phyloP scores from a whole-genome alignment of 306 rosid species.

The Inga oerstediana region DNA sequence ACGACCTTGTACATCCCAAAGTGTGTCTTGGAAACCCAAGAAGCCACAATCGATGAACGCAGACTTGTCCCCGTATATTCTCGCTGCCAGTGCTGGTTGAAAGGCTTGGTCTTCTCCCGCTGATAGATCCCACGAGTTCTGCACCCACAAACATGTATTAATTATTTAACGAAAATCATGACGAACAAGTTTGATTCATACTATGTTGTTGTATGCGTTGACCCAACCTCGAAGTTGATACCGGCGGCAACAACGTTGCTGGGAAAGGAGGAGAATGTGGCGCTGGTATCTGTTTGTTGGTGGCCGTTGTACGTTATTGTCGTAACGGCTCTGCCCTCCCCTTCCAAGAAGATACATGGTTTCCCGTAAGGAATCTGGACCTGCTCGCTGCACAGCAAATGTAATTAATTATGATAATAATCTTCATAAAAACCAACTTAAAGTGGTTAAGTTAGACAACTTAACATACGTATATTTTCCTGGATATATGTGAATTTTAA shows the following conservation, averaged over 20 bases:
- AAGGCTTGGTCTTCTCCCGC: rapidly evolving
- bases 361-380: constrained; percentile 26
- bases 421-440: too few species aligned
- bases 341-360: constrained; percentile 44
- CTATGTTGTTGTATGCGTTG: neutral
- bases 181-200: neutral
- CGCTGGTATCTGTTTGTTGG: constrained; percentile 35
- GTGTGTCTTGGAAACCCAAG: constrained; percentile 49
- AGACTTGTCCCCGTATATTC: constrained; percentile 52
- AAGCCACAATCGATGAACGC: constrained; percentile 47
- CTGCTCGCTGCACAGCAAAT: constrained; percentile 39
- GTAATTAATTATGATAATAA: too few species aligned
- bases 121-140: constrained; percentile 1
- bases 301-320: constrained; percentile 34
- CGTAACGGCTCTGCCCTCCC: constrained; percentile 27
- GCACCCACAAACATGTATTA: neutral
- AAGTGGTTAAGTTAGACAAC: neutral
- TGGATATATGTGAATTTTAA: constrained; percentile 36
- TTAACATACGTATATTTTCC: constrained; percentile 31
- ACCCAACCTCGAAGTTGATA: constrained; percentile 41
- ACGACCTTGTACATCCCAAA: constrained; percentile 55
- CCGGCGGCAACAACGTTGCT: constrained; percentile 32
- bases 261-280: constrained; percentile 44
- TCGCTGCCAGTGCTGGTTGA: constrained; percentile 47
- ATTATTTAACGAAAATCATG: too few species aligned